Evolutionary conservation across 2,329 filamentous ascomycete genomes (phyloP).

Genomic region (Botryotinia convoluta): DNA sequence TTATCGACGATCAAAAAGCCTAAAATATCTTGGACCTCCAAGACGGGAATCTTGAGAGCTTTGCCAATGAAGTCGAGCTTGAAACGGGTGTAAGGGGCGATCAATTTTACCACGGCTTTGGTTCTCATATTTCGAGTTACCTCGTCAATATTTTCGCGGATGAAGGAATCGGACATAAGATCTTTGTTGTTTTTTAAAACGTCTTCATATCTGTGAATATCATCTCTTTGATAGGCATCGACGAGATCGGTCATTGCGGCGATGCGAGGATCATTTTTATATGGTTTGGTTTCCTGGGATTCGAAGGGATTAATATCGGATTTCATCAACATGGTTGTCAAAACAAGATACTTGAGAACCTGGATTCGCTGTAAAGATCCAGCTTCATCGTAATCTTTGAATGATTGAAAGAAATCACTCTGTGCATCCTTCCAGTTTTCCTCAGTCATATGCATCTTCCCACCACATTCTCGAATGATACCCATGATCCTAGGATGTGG

Average conservation of each 20-base stretch:
- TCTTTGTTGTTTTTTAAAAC: constrained; percentile 86
- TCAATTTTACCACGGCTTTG: constrained; percentile 88
- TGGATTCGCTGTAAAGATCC: constrained; percentile 95
- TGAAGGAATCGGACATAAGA: constrained; percentile 87
- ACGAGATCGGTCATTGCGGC: constrained; percentile 97
- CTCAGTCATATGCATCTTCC: constrained; percentile 99
- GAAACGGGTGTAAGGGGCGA: constrained; percentile 93
- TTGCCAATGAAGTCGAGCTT: constrained; percentile 82
- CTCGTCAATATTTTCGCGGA: constrained; percentile 98
- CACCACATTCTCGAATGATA: constrained; percentile 96
- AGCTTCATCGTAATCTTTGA: constrained; percentile 98
- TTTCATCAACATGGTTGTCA: constrained; percentile 98
- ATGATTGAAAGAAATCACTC: constrained; percentile 97
- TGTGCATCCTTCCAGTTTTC: constrained; percentile 98
- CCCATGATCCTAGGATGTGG: constrained; percentile 99
- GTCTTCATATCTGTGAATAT: constrained; percentile 86
- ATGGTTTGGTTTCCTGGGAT: constrained; percentile 97
- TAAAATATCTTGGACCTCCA: constrained; percentile 93
- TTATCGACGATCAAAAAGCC: constrained; percentile 90
- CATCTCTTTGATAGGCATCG: constrained; percentile 92
- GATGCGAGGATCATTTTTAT: constrained; percentile 92
- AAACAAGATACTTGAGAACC: constrained; percentile 92
- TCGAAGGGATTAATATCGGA: constrained; percentile 99
- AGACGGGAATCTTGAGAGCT: constrained; percentile 78
- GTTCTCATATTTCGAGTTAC: constrained; percentile 98